Conservation (phyloP, 1,284 basidiomycete species). For the Porogramme epimiltina region DNA sequence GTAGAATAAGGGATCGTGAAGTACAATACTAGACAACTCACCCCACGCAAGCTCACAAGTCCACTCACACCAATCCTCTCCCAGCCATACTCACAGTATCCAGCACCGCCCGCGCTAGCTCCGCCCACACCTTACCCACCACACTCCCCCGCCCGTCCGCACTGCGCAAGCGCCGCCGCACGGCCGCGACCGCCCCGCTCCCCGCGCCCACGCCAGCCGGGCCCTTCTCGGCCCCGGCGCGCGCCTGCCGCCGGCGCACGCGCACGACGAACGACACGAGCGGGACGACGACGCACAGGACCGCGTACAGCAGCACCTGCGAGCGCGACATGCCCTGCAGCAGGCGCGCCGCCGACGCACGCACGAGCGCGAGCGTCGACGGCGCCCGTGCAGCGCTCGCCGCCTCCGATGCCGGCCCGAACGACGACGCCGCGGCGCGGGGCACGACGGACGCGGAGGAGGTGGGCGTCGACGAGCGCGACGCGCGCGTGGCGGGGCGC, state of each 20-base stretch:
- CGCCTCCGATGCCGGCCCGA: constrained; percentile 10
- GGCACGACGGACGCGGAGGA: constrained; percentile 13
- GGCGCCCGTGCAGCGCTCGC: constrained; percentile 18
- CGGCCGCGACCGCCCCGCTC: constrained; percentile 53
- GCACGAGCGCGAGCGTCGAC: constrained; percentile 29
- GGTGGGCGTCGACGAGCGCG: constrained; percentile 12
- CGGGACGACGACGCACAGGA: constrained; percentile 64
- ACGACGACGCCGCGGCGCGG: constrained; percentile 10
- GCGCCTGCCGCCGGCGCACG: constrained; percentile 41
- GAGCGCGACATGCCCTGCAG: constrained; percentile 29
- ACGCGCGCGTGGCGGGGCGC: neutral
- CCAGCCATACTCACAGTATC: constrained; percentile 80
- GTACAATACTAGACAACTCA: neutral
- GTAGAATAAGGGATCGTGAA: too few species aligned
- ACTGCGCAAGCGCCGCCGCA: constrained; percentile 52
- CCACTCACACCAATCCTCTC: constrained; percentile 70
- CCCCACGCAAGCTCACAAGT: neutral
- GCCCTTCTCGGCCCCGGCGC: neutral
- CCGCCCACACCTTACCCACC: constrained; percentile 51
- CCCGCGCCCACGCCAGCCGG: constrained; percentile 14
- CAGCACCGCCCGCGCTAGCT: constrained; percentile 51
- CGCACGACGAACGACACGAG: constrained; percentile 59
- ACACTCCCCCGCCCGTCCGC: constrained; percentile 43
- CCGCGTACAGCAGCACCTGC: constrained; percentile 47
- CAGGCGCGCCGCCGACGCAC: constrained; percentile 25